phyloP scores from a whole-genome alignment of 306 rosid genomes.

The Calophaca sinica region DNA sequence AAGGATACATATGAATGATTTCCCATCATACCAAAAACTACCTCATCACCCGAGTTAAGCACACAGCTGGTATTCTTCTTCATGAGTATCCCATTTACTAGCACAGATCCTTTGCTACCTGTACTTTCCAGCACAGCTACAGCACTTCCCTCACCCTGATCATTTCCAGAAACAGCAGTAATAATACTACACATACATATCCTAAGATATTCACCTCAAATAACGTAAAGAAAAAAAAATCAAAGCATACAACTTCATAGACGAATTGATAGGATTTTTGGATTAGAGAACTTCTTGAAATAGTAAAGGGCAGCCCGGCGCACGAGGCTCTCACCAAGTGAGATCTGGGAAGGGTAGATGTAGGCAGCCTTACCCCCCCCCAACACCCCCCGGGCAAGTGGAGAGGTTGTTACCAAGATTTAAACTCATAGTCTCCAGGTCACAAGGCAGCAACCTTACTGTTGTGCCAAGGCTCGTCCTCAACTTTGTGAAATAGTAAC shows the following conservation, averaged over 20 bases:
- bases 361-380: too few species aligned
- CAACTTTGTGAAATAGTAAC: constrained; percentile 5
- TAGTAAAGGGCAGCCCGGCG: too few species aligned
- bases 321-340: too few species aligned
- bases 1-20: constrained; percentile 93
- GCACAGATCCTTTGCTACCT: constrained; percentile 84
- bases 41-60: constrained; percentile 91
- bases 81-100: constrained; percentile 72
- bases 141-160: constrained; percentile 70
- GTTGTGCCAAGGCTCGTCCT: too few species aligned
- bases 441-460: too few species aligned
- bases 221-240: neutral
- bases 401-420: too few species aligned
- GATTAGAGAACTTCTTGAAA: neutral
- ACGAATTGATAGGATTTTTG: neutral
- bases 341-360: too few species aligned
- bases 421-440: too few species aligned
- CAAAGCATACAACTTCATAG: constrained; percentile 16
- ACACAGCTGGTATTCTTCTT: constrained; percentile 66
- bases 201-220: constrained; percentile 46
- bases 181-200: constrained; percentile 64
- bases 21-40: constrained; percentile 69
- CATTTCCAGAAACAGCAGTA: constrained; percentile 60
- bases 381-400: too few species aligned
- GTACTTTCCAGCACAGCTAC: constrained; percentile 77